Evolutionary conservation across 306 rosid species (phyloP), one percentile per base, ranked within the genome.

Genomic region (Echinosophora koreensis): DNA sequence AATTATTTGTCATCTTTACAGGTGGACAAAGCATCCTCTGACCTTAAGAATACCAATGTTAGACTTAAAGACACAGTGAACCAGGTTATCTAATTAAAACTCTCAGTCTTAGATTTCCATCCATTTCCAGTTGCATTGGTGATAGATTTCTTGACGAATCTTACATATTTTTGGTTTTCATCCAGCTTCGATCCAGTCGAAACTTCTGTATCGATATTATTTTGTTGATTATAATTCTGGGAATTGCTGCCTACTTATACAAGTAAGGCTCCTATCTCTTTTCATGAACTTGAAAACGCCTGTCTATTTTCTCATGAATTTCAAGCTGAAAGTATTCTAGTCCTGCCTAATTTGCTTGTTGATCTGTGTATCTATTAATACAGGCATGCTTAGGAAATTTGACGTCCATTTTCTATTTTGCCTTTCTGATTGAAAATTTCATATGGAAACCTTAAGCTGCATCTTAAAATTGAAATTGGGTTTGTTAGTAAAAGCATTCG

Each of bases 171-270:
- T 61, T 85, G 41, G 39, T 71, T 81, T 47, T 72, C 41, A 63
- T 82, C 61, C 97, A 96, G 99, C 94, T 96, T 74, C 87, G 98
- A n/a, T 96, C 99, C 88, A 96, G 98, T 79, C 88, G 99, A 71
- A 96, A 96, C 86, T 96, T 96, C 87, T 96, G 99, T 69, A 89
- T 92, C 4, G 99, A 96, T 85, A 96, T 96, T 81, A 71, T 96
- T 73, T 85, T 96, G 88, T 82, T 96, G 82, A 88, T 90, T 81
- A 83, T 96, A 85, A 91, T 96, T 85, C 82, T 96, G 88, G 99
- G 99, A 65, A 96, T 96, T 80, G 99, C 99, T 77, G 99, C 97
- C 66, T 96, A 96, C 84, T 82, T 92, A 72, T 96, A 96, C 93
- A 96, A 96, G 99, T 96, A 91, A 96, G 99, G 80, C 54, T 84